Percentiles rank a stretch among this genome's conserved stretches.
Conservation (phyloP, 495 filamentous ascomycete genomes). For the Penicillium ochrochloron region DNA sequence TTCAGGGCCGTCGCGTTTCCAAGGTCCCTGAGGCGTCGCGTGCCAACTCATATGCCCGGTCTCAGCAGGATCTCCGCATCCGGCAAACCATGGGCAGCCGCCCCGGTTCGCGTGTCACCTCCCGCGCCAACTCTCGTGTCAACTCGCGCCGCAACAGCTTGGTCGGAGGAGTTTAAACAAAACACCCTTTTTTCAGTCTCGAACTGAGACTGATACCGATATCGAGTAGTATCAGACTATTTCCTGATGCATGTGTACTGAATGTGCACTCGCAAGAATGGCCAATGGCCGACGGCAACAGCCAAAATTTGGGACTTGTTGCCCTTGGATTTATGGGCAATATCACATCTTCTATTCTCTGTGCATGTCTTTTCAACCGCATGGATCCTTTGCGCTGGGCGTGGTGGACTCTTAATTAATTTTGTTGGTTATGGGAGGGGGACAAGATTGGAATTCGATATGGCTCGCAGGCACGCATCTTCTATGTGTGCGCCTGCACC, state of each 20-base stretch:
- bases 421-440: constrained; percentile 6
- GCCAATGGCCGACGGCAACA: not conserved
- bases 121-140: constrained; percentile 40
- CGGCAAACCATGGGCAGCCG: constrained; percentile 51
- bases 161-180: constrained; percentile 7
- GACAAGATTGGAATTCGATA: not conserved
- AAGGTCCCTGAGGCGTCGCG: constrained; percentile 45
- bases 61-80: constrained; percentile 55
- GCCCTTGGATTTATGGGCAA: constrained; percentile 17
- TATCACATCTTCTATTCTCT: constrained; percentile 30
- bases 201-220: not conserved
- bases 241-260: not conserved
- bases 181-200: not conserved
- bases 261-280: constrained; percentile 3
- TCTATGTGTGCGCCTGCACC: not conserved
- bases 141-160: constrained; percentile 48
- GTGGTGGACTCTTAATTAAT: constrained; percentile 29
- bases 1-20: constrained; percentile 44
- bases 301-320: constrained; percentile 8
- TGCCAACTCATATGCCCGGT: constrained; percentile 51
- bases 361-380: constrained; percentile 30
- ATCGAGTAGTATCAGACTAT: not conserved
- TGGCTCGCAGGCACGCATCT: not conserved
- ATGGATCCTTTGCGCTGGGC: constrained; percentile 29
- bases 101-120: constrained; percentile 41